Evolutionary conservation across 2,329 filamentous ascomycete genomes (phyloP).

Genomic region (Penicillium janthinellum): DNA sequence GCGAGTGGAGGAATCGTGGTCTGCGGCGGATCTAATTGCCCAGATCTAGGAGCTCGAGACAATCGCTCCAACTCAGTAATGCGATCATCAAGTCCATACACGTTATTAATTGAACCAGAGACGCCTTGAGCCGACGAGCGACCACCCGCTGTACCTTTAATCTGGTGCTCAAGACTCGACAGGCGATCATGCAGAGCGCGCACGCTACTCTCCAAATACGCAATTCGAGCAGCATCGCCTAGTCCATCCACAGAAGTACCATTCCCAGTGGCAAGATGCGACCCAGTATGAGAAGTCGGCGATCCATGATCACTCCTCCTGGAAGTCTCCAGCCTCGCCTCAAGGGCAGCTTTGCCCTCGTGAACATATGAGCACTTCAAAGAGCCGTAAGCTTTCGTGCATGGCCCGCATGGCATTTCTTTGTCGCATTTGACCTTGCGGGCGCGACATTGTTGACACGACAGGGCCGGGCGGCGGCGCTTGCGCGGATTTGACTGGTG

Average conservation of each 20-base stretch:
- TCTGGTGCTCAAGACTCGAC: conserved; percentile 7
- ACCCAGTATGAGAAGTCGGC: background rate
- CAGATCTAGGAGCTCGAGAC: background rate
- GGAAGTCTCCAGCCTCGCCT: conserved; percentile 5
- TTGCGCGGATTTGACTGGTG: conserved; percentile 20
- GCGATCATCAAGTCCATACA: background rate
- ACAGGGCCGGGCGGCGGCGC: conserved; percentile 31
- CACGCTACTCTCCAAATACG: conserved; percentile 17
- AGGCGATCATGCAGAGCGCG: conserved; percentile 14
- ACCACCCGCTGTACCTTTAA: background rate
- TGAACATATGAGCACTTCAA: conserved; percentile 30
- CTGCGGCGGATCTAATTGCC: conserved; percentile 1
- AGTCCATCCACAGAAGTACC: background rate
- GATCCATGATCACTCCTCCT: conserved; percentile 3
- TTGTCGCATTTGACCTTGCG: conserved; percentile 36
- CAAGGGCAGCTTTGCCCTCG: conserved; percentile 13
- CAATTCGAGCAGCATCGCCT: conserved; percentile 11
- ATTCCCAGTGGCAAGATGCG: background rate
- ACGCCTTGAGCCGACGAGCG: background rate
- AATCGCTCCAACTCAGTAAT: background rate
- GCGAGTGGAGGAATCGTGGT: conserved; percentile 15
- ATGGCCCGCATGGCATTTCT: conserved; percentile 30
- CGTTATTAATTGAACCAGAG: background rate
- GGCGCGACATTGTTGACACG: conserved; percentile 33
- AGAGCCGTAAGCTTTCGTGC: conserved; percentile 23